Evolutionary conservation across 306 rosid species (phyloP).

Genomic region (Mucuna pruriens): DNA sequence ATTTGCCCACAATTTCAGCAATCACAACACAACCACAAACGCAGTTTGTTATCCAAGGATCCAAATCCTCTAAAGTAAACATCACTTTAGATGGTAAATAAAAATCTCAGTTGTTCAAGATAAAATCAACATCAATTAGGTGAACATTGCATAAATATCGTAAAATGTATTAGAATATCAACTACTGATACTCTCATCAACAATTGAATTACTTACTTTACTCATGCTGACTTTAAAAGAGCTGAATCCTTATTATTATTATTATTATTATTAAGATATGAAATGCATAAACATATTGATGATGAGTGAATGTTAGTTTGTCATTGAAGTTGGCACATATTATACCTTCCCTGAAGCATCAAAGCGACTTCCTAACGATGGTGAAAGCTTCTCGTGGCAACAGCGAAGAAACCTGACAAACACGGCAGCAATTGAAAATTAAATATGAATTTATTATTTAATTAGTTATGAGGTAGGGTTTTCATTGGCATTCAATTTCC

Average conservation of each 20-base stretch:
- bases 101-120: too few species aligned
- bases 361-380: constrained; percentile 86
- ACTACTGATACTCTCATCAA: too few species aligned
- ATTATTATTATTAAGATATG: not conserved
- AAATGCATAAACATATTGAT: not conserved
- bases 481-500: not conserved
- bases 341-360: constrained; percentile 96
- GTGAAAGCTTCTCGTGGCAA: constrained; percentile 83
- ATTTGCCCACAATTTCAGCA: not conserved
- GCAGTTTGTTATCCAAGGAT: too few species aligned
- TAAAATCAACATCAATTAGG: too few species aligned
- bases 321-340: not conserved
- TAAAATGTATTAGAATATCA: too few species aligned
- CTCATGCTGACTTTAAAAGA: too few species aligned
- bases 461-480: not conserved
- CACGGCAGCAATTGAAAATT: not conserved
- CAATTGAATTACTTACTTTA: too few species aligned
- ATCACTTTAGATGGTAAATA: too few species aligned
- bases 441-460: not conserved
- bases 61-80: too few species aligned
- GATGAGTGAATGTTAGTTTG: not conserved
- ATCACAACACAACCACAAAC: not conserved
- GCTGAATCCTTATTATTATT: too few species aligned
- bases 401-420: constrained; percentile 78
- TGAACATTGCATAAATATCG: too few species aligned